Conservation (phyloP, 2,329 filamentous ascomycete genomes). For the Fusarium devonianum region DNA sequence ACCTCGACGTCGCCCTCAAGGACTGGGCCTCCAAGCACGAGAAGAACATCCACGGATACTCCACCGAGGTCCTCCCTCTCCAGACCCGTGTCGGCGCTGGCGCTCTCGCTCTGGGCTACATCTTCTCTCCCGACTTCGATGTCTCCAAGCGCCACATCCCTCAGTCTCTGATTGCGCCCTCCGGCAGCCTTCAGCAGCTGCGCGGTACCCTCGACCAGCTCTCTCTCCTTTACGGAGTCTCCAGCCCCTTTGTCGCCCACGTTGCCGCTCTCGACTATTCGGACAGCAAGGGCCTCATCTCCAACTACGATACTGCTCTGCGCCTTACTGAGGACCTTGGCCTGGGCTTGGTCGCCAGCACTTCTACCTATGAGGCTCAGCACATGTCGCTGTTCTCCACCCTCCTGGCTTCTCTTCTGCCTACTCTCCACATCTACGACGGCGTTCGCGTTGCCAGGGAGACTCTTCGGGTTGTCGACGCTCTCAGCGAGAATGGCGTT, state of each 20-base stretch:
- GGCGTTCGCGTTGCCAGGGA: constrained; percentile 84
- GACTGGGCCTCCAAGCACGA: constrained; percentile 75
- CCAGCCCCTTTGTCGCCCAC: constrained; percentile 92
- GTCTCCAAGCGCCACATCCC: constrained; percentile 88
- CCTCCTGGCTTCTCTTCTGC: constrained; percentile 76
- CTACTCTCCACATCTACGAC: constrained; percentile 89
- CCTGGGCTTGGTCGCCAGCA: constrained; percentile 82
- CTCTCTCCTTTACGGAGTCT: constrained; percentile 86
- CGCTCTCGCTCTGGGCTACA: constrained; percentile 90
- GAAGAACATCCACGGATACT: constrained; percentile 82
- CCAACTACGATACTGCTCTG: constrained; percentile 85
- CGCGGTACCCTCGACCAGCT: constrained; percentile 89
- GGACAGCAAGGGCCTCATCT: constrained; percentile 72
- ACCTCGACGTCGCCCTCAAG: constrained; percentile 83
- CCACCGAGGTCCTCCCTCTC: constrained; percentile 78
- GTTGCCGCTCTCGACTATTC: constrained; percentile 90
- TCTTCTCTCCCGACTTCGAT: constrained; percentile 97
- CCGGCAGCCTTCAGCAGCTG: constrained; percentile 80
- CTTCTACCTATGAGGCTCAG: constrained; percentile 88
- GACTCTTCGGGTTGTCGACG: constrained; percentile 81
- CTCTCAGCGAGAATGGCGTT: constrained; percentile 75
- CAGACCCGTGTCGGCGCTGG: constrained; percentile 91
- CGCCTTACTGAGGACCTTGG: constrained; percentile 88
- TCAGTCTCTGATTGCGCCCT: constrained; percentile 88
- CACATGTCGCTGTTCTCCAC: constrained; percentile 94